Evolutionary conservation across 768 basidiomycete species (phyloP), one percentile per base, ranked within the genome.

Genomic region (Suillus subalutaceus): DNA sequence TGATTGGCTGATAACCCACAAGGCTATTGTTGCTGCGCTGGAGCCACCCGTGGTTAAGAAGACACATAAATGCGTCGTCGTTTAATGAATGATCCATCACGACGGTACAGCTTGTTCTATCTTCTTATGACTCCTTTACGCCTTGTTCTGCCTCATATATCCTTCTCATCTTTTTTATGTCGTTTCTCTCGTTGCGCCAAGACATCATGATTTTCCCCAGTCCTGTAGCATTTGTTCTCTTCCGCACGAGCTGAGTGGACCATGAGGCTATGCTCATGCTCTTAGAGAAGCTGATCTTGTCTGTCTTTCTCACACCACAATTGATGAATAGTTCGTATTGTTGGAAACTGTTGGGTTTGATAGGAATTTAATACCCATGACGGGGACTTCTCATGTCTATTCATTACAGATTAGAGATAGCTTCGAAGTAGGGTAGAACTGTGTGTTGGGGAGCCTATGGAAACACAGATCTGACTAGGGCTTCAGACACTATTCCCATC

Each of bases 11-110:
- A 65, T 72, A 67, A 59, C 35, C 67, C 38, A 66, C 48, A 76
- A 96, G 96, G 97, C 97, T 63, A 99, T 99, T 74, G 97, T 99
- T 67, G 97, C 97, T 73, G 97, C 97, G 13, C 89, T 99, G 69
- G 97, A 99, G 78, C 97, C 97, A 61, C 97, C 97, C 71, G 90
- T 97, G 69, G 85, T 93, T 77, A 97, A 89, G 83, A 89, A 85
- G 84, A 88, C 77, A 81, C 80, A 73, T 72, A 90, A 86, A 79
- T 98, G 96, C 87, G 84, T 93, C 78, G 86, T 98, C 77, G 86
- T 94, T 77, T 99, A 85, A 90, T 74, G 70, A 74, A 75, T 72
- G 38, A 61, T 67, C 65, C 66, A 66, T 69, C 67, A 64, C 68
- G 69, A 67, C 68, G 73, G 73, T 72, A 70, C 69, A 69, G 53